A percentile compares a stretch with the other conserved stretches of the same genome.
Conservation (phyloP, 2,329 filamentous ascomycete genomes). For the Apiospora aurea region DNA sequence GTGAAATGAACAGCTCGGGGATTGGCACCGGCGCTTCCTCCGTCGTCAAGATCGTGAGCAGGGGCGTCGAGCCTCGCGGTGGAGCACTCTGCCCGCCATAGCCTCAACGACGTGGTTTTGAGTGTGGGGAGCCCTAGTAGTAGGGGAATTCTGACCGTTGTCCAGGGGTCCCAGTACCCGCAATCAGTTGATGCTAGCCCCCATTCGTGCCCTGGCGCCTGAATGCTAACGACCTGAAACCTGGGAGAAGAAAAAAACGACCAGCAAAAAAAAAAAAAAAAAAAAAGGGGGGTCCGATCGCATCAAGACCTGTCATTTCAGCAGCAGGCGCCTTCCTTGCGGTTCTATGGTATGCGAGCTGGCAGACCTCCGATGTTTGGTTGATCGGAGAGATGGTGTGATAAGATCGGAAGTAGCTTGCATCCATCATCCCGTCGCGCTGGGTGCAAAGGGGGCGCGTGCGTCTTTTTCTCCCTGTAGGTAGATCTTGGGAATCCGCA, state of each 20-base stretch:
- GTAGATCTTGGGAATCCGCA: conserved; percentile 10
- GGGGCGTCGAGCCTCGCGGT: background rate
- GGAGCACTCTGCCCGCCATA: background rate
- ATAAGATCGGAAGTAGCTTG: background rate
- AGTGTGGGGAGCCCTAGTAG: background rate
- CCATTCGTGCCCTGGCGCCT: conserved; percentile 13
- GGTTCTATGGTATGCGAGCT: background rate
- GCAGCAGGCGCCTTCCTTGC: background rate
- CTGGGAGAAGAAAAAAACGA: background rate
- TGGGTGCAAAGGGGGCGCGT: background rate
- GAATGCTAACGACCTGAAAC: conserved; percentile 3
- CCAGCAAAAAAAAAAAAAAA: background rate
- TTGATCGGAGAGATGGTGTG: background rate
- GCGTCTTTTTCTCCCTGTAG: too few relatives aligned
- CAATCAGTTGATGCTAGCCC: background rate
- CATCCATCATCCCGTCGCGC: background rate
- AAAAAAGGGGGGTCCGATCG: background rate
- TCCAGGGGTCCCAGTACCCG: background rate
- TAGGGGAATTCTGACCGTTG: background rate
- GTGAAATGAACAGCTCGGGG: background rate
- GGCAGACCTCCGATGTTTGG: background rate
- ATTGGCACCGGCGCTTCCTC: background rate
- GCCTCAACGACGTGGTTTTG: background rate
- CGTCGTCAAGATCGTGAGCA: background rate
- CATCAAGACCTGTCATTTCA: conserved; percentile 13